These are phyloP conservation scores for Climacium dendroides DNA, from an alignment of 225 moss, liverwort and hornwort species.

Conservation along the genomic window DNA sequence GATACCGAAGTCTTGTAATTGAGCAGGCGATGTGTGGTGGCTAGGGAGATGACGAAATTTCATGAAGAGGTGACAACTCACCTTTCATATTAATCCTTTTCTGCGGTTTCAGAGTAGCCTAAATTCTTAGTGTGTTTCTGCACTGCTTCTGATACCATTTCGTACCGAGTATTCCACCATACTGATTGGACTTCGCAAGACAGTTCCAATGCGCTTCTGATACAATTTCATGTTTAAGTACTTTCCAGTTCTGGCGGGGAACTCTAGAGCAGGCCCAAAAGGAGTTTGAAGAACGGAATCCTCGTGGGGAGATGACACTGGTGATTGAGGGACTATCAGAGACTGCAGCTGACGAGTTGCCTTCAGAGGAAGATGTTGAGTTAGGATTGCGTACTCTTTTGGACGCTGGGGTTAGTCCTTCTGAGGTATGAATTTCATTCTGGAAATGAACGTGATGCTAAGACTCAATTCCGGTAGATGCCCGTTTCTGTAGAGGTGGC, in stretches of 20 bases:
- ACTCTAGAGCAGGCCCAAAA: conserved; percentile 55
- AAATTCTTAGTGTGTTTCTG: background rate
- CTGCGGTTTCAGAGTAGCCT: background rate
- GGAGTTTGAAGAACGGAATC: conserved; percentile 53
- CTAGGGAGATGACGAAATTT: conserved; percentile 95
- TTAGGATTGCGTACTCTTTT: conserved; percentile 49
- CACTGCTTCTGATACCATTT: background rate
- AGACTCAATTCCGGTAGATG: background rate
- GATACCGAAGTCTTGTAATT: background rate
- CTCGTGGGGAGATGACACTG: conserved; percentile 82
- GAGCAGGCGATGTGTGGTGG: conserved; percentile 79
- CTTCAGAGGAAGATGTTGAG: conserved; percentile 63
- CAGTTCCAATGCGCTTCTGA: background rate
- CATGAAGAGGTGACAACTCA: conserved; percentile 83
- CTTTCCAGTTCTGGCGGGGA: conserved; percentile 81
- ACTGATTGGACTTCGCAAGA: background rate
- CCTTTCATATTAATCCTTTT: background rate
- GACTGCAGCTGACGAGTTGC: conserved; percentile 23
- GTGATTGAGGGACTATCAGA: conserved; percentile 61
- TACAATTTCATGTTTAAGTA: background rate
- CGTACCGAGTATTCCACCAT: background rate
- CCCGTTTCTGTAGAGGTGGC: background rate
- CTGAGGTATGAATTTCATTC: conserved; percentile 37
- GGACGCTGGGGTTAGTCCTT: conserved; percentile 65
- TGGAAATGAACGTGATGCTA: background rate